Evolutionary conservation across 1,139 yeast species (phyloP).

Genomic region (Blastobotrys arbuscula): DNA sequence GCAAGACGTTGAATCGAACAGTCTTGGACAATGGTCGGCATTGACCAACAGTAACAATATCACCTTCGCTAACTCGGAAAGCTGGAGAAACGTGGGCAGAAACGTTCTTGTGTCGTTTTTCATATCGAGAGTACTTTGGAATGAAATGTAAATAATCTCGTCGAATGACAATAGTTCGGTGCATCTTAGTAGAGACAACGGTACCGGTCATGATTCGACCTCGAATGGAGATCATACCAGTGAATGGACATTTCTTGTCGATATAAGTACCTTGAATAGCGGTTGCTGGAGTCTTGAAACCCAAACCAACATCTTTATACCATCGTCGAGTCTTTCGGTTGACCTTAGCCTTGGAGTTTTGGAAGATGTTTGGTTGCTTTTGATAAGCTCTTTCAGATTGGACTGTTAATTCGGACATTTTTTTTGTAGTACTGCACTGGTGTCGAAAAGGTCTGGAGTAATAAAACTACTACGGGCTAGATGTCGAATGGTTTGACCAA

Average conservation of each 20-base stretch:
- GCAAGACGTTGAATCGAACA: constrained; percentile 98
- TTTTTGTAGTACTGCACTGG: constrained; percentile 21
- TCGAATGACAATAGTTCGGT: constrained; percentile 99
- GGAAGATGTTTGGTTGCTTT: constrained; percentile 99
- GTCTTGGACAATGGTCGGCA: constrained; percentile 99
- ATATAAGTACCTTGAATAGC: constrained; percentile 99
- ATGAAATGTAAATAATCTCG: constrained; percentile 99
- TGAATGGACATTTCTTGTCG: constrained; percentile 99
- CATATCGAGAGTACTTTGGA: constrained; percentile 99
- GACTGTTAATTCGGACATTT: constrained; percentile 99
- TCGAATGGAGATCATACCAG: constrained; percentile 95
- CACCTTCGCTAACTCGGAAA: constrained; percentile 99
- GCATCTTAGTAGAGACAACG: constrained; percentile 99
- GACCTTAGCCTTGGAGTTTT: constrained; percentile 99
- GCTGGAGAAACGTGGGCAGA: constrained; percentile 99
- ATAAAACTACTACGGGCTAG: neutral
- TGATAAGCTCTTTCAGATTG: constrained; percentile 99
- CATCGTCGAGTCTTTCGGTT: constrained; percentile 99
- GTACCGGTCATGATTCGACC: constrained; percentile 95
- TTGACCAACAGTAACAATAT: constrained; percentile 98
- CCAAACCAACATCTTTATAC: constrained; percentile 99
- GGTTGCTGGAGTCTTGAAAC: constrained; percentile 99
- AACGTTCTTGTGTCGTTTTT: constrained; percentile 99
- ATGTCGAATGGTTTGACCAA: neutral
- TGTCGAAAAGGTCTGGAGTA: constrained; percentile 1